A percentile compares a stretch with the other conserved stretches of the same genome.
phyloP scores from a whole-genome alignment of 139 green algal species.

The Chara braunii region DNA sequence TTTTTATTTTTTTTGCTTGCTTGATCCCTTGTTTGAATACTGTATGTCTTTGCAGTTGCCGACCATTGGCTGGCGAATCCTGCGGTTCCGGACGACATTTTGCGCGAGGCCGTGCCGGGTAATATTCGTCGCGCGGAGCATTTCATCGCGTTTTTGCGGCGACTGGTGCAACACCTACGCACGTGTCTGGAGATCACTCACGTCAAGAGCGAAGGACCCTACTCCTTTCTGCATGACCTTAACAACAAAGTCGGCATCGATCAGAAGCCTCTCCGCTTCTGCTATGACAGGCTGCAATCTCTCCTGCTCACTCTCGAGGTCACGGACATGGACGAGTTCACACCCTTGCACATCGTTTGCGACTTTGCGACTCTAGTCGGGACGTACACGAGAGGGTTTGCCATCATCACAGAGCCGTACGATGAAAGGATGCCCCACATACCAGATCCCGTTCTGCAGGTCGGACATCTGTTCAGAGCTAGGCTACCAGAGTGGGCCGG shows the following conservation, averaged over 20 bases:
- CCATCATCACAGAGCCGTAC: conserved; percentile 97
- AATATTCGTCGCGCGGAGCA: conserved; percentile 94
- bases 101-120: conserved; percentile 78
- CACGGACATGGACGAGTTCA: conserved; percentile 85
- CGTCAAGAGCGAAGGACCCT: conserved; percentile 66
- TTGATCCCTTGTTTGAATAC: background rate
- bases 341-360: conserved; percentile 68
- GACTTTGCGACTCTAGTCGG: conserved; percentile 96
- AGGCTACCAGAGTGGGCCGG: no score
- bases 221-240: conserved; percentile 71
- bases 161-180: conserved; percentile 80
- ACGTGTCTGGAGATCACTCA: conserved; percentile 47
- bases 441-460: conserved; percentile 84
- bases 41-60: background rate
- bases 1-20: background rate
- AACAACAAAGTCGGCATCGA: conserved; percentile 54
- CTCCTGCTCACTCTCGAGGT: conserved; percentile 96
- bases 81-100: conserved; percentile 74
- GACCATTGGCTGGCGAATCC: conserved; percentile 80
- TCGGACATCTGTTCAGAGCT: conserved; percentile 27
- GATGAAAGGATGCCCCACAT: conserved; percentile 87
- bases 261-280: conserved; percentile 79
- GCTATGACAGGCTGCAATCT: conserved; percentile 88
- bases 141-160: conserved; percentile 91
- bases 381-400: conserved; percentile 87